Evolutionary conservation across 371 early-diverging fungal genomes (phyloP).

Genomic region (Massospora cicadina): DNA sequence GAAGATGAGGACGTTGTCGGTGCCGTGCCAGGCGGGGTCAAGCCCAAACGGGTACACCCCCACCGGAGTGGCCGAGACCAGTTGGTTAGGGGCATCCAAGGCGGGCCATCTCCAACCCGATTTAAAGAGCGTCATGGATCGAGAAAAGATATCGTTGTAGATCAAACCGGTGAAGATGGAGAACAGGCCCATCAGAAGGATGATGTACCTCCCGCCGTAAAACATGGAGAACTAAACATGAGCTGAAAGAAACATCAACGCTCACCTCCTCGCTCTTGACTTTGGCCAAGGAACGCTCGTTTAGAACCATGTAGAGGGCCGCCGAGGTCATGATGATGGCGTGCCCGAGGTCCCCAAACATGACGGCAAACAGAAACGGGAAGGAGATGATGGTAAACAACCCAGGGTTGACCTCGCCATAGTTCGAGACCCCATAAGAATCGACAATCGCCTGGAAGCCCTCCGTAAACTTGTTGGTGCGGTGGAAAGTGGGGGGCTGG

Average conservation of each 20-base stretch:
- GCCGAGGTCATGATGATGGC: constrained; percentile 70
- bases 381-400: constrained; percentile 95
- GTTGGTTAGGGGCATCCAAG: constrained; percentile 23
- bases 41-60: constrained; percentile 54
- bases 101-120: constrained; percentile 57
- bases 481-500: constrained; percentile 91
- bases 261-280: constrained; percentile 51
- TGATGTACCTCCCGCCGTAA: constrained; percentile 92
- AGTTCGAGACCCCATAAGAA: constrained; percentile 97
- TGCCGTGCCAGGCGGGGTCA: constrained; percentile 87
- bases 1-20: constrained; percentile 85
- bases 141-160: constrained; percentile 96
- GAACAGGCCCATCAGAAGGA: constrained; percentile 91
- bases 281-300: constrained; percentile 60
- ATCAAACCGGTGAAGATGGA: constrained; percentile 95
- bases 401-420: constrained; percentile 98
- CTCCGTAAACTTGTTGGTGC: constrained; percentile 87
- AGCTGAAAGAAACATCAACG: background rate
- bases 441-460: constrained; percentile 97
- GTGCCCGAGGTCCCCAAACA: constrained; percentile 99
- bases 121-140: constrained; percentile 51
- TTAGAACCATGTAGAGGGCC: constrained; percentile 58
- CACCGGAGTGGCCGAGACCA: constrained; percentile 23
- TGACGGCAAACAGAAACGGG: constrained; percentile 98
- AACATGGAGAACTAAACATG: constrained; percentile 64